These are phyloP conservation scores for Musa schizocarpa DNA, from an alignment of 176 grass and related monocot genomes.

Conservation along the genomic window DNA sequence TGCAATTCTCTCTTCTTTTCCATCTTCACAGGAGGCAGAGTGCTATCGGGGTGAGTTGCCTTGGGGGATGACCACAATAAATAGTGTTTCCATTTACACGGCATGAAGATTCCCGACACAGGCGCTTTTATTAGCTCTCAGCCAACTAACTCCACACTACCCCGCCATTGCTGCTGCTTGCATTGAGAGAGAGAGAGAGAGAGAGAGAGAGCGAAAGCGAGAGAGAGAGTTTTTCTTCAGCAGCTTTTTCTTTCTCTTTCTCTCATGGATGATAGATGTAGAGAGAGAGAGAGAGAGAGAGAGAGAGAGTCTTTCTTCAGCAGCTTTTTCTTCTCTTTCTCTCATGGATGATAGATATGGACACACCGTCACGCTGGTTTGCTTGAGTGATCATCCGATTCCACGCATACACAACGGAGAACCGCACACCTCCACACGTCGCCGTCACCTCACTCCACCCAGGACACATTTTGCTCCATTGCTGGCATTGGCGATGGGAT, in stretches of 20 bases:
- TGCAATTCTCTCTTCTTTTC: too few relatives aligned
- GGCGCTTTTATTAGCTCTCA: neutral
- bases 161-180: neutral
- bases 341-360: too few relatives aligned
- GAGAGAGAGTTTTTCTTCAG: neutral
- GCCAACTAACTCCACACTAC: too few relatives aligned
- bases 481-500: conserved; percentile 6
- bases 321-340: too few relatives aligned
- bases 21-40: too few relatives aligned
- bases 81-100: neutral
- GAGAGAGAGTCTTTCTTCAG: too few relatives aligned
- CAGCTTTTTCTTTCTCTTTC: too few relatives aligned
- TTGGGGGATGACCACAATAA: neutral
- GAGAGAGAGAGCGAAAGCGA: neutral
- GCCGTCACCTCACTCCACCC: neutral
- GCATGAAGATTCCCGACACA: neutral
- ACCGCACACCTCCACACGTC: neutral
- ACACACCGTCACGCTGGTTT: too few relatives aligned
- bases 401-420: too few relatives aligned
- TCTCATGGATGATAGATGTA: too few relatives aligned
- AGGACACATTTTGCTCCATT: neutral
- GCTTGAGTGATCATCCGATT: neutral
- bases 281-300: too few relatives aligned
- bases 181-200: neutral
- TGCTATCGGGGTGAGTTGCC: too few relatives aligned